These are phyloP conservation scores for Lithospermum erythrorhizon DNA, from an alignment of 257 asterid genomes.

Conservation along the genomic window DNA sequence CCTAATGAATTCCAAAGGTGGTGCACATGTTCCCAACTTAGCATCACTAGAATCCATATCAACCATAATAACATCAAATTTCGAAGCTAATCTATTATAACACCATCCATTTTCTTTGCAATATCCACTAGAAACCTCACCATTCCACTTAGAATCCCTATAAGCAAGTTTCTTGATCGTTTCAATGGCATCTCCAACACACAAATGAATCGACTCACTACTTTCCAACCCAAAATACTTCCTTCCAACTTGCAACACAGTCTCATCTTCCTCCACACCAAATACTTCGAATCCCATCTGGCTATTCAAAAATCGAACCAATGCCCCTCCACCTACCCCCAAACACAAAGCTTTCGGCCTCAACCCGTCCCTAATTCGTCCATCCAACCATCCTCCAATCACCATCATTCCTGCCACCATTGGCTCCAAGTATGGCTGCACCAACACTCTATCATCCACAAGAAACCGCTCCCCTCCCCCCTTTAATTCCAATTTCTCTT, in stretches of 20 bases:
- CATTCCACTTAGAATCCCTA: slow-evolving; percentile 1
- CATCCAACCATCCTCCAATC: slow-evolving; percentile 32
- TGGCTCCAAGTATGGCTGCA: slow-evolving; percentile 70
- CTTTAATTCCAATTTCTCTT: no score
- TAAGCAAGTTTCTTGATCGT: slow-evolving; percentile 28
- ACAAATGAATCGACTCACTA: slow-evolving; percentile 27
- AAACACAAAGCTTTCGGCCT: slow-evolving; percentile 64
- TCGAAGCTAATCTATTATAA: slow-evolving; percentile 7
- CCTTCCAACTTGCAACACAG: slow-evolving; percentile 43
- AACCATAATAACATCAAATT: slow-evolving; percentile 67
- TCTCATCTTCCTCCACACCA: slow-evolving; percentile 66
- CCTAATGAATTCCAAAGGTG: slow-evolving; percentile 50
- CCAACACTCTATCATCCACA: slow-evolving; percentile 40
- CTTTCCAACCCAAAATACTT: slow-evolving; percentile 45
- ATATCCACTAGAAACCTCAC: not conserved
- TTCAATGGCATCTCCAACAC: slow-evolving; percentile 50
- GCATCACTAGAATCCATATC: slow-evolving; percentile 75
- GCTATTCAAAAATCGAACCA: slow-evolving; percentile 45
- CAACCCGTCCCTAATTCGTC: slow-evolving; percentile 17
- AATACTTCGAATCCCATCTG: slow-evolving; percentile 49
- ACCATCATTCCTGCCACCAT: slow-evolving; percentile 70
- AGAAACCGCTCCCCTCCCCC: slow-evolving; percentile 34
- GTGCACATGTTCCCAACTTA: slow-evolving; percentile 45
- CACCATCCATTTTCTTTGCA: not conserved
- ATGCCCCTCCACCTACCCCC: slow-evolving; percentile 92